Conservation (phyloP, 805 yeast species). For the Saturnispora gosingensis region DNA sequence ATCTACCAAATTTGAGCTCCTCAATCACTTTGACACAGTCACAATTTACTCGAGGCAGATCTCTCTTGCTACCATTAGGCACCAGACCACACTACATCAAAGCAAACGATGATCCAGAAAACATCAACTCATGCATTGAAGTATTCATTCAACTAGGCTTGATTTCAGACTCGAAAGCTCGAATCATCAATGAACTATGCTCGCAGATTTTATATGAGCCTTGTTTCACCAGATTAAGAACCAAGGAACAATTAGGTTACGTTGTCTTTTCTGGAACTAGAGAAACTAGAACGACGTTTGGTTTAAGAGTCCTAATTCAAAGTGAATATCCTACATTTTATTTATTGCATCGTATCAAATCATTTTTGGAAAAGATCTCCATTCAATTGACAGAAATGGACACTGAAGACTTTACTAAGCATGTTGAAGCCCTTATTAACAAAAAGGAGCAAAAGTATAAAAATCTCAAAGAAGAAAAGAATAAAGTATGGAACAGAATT, state of each 20-base stretch:
- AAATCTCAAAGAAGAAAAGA: slow-evolving; percentile 69
- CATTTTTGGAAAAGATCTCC: slow-evolving; percentile 40
- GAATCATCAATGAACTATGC: slow-evolving; percentile 52
- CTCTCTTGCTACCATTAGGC: slow-evolving; percentile 33
- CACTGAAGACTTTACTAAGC: slow-evolving; percentile 57
- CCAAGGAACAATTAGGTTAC: slow-evolving; percentile 92
- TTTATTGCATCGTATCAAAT: slow-evolving; percentile 66
- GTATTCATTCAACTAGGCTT: slow-evolving; percentile 62
- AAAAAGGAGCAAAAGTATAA: slow-evolving; percentile 63
- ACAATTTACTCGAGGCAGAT: slow-evolving; percentile 35
- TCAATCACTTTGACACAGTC: slow-evolving; percentile 34
- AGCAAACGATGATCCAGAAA: slow-evolving; percentile 50
- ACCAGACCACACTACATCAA: slow-evolving; percentile 39
- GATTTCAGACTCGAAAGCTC: slow-evolving; percentile 32
- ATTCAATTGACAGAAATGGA: slow-evolving; percentile 34
- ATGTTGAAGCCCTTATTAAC: slow-evolving; percentile 57
- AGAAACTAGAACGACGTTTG: slow-evolving; percentile 61
- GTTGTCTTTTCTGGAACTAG: slow-evolving; percentile 77
- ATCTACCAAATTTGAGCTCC: slow-evolving; percentile 19
- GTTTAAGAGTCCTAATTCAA: slow-evolving; percentile 70
- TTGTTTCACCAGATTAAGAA: slow-evolving; percentile 79
- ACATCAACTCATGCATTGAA: slow-evolving; percentile 79
- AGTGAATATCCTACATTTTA: slow-evolving; percentile 70
- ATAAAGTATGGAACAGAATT: slow-evolving; percentile 56
- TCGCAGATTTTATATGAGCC: slow-evolving; percentile 78